Percentiles rank a stretch among this genome's conserved stretches.
Evolutionary conservation across 306 rosid species (phyloP).

Genomic region (Castanea crenata): DNA sequence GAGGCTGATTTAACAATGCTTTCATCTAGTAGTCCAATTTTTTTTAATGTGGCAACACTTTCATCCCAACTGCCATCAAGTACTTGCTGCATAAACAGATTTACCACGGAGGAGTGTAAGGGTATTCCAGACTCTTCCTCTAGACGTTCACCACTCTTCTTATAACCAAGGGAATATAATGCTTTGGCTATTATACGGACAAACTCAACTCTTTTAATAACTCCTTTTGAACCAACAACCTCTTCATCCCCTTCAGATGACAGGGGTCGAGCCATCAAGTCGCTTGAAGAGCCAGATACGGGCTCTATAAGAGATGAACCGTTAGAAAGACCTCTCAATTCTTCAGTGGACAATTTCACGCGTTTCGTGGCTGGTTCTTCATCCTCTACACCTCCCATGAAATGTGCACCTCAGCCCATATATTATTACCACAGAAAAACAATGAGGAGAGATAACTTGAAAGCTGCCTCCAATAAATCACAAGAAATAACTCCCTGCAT

Average conservation of each 20-base stretch:
- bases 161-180: conserved; percentile 84
- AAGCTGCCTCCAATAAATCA: conserved; percentile 30
- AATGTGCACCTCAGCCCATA: conserved; percentile 99
- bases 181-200: conserved; percentile 96
- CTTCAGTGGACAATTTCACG: conserved; percentile 66
- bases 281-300: conserved; percentile 61
- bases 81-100: conserved; percentile 75
- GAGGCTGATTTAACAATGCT: conserved; percentile 60
- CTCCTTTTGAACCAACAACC: conserved; percentile 90
- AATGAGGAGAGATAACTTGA: conserved; percentile 24
- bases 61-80: conserved; percentile 86
- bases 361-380: conserved; percentile 99
- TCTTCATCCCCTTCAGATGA: conserved; percentile 71
- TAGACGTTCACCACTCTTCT: conserved; percentile 72
- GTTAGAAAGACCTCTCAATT: conserved; percentile 72
- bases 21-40: conserved; percentile 67
- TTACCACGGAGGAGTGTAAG: conserved; percentile 63
- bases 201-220: conserved; percentile 79
- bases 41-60: conserved; percentile 64
- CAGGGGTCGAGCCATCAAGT: conserved; percentile 95
- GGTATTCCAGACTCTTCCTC: conserved; percentile 97
- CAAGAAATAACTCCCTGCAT: conserved; percentile 42
- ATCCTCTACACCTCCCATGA: conserved; percentile 99
- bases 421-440: conserved; percentile 43
- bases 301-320: conserved; percentile 69